Percentiles rank a stretch among this genome's conserved stretches.
phyloP scores from a whole-genome alignment of 768 basidiomycete genomes.

The Lactarius deliciosus region DNA sequence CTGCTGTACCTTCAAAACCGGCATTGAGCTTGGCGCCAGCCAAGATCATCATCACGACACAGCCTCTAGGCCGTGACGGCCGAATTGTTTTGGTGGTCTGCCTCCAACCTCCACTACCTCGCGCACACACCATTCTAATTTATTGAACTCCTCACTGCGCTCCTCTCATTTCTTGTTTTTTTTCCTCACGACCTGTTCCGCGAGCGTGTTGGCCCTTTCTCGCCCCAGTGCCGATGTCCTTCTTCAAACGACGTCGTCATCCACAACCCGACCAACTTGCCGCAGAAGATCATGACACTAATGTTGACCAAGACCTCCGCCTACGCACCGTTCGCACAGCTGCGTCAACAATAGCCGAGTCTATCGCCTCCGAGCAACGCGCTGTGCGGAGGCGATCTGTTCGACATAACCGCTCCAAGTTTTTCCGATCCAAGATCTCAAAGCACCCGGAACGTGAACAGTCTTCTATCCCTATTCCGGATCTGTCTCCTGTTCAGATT shows the following conservation, averaged over 20 bases:
- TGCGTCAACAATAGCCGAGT: constrained; percentile 85
- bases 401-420: constrained; percentile 48
- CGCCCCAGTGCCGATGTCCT: constrained; percentile 20
- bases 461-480: constrained; percentile 34
- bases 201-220: background rate
- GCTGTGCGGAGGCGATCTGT: constrained; percentile 56
- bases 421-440: constrained; percentile 51
- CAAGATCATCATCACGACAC: constrained; percentile 6
- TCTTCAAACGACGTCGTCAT: constrained; percentile 25
- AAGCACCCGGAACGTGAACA: constrained; percentile 41
- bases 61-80: background rate
- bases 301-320: constrained; percentile 84
- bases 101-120: background rate
- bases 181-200: background rate
- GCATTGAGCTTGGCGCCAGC: background rate
- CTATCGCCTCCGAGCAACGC: constrained; percentile 73
- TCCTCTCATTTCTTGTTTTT: background rate
- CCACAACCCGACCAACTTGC: constrained; percentile 37
- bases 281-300: constrained; percentile 57
- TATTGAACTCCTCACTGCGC: background rate
- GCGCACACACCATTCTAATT: constrained; percentile 8
- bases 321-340: constrained; percentile 93
- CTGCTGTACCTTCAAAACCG: background rate
- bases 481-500: constrained; percentile 38
- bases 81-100: background rate